Evolutionary conservation across 2,329 filamentous ascomycete species (phyloP), one percentile per base, ranked within the genome.

Genomic region (Aspergillus versicolor): DNA sequence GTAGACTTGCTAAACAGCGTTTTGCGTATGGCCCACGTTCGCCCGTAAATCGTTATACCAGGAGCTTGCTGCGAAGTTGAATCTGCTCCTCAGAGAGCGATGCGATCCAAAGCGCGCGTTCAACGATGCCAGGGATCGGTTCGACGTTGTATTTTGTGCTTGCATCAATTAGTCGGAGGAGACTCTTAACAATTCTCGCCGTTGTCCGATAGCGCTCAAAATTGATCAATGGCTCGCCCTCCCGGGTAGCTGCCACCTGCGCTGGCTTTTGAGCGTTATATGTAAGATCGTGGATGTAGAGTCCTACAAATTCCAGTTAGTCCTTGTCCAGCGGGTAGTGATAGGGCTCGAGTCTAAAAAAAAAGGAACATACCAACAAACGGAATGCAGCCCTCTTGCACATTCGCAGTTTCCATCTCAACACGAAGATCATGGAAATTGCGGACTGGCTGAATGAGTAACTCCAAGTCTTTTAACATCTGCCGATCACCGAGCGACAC

Each of bases 191-290:
- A 56, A 88, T 87, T 17, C 79, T 78, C 22, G 85, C 85, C 8
- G 84, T 80, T n/a, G 83, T 87, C 60, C 86, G 84, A 65, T 87
- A 85, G 52, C 85, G 79, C 70, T 88, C 85, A 61, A 88, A 88
- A 66, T 88, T 88, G 56, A 88, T 79, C 52, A 88, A 74, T n/a
- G 81, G 75, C 64, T 86, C 84, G 22, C 77, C 74, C 5, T 71
- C 68, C 13, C 64, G 73, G 13, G 73, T 76, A 12, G 77, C 38
- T 37, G 50, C 75, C 43, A 87, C 78, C 61, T 83, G 81, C 2
- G 83, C 79, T 0, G 85, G 84, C 65, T 88, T 88, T 70, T 88
- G 84, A 0, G 85, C 81, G 67, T 88, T 88, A 73, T 86, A 87
- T 48, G 85, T 87, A 54, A 88, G 76, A 66, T 88, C 85, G 61